phyloP scores from a whole-genome alignment of 768 basidiomycete genomes.

The Trametes gibbosa region DNA sequence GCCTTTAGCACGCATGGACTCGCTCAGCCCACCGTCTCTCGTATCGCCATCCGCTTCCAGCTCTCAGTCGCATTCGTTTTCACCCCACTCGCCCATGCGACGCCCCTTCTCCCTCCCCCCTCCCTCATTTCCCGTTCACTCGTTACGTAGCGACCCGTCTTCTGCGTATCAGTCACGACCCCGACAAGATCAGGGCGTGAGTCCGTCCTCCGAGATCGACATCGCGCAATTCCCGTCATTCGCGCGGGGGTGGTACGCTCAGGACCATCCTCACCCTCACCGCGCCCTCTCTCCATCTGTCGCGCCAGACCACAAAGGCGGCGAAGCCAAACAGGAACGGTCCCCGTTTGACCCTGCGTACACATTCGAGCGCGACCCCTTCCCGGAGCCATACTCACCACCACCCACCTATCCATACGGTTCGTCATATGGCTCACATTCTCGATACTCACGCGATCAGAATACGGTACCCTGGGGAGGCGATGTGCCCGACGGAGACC shows the following conservation, averaged over 20 bases:
- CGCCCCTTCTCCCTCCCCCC: slow-evolving; percentile 52
- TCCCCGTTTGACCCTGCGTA: slow-evolving; percentile 37
- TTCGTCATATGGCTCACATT: slow-evolving; percentile 32
- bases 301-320: slow-evolving; percentile 12
- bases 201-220: slow-evolving; percentile 48
- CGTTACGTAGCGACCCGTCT: slow-evolving; percentile 21
- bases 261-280: slow-evolving; percentile 17
- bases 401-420: slow-evolving; percentile 29
- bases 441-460: slow-evolving; percentile 32
- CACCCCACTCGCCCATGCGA: slow-evolving; percentile 28
- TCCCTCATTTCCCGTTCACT: slow-evolving; percentile 28
- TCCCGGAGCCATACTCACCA: slow-evolving; percentile 25
- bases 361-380: slow-evolving; percentile 29
- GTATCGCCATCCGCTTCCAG: slow-evolving; percentile 40
- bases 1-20: slow-evolving; percentile 21
- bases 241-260: slow-evolving; percentile 61
- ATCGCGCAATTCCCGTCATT: slow-evolving; percentile 62
- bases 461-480: slow-evolving; percentile 53
- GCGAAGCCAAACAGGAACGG: slow-evolving; percentile 17
- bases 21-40: slow-evolving; percentile 37
- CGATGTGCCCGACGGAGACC: slow-evolving; percentile 44
- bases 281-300: slow-evolving; percentile 6
- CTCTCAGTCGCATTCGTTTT: slow-evolving; percentile 16
- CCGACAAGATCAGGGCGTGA: slow-evolving; percentile 10
- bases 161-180: slow-evolving; percentile 5